A percentile compares a stretch with the other conserved stretches of the same genome.
phyloP scores from a whole-genome alignment of 1,139 yeast genomes.

The Spathaspora sp. region DNA sequence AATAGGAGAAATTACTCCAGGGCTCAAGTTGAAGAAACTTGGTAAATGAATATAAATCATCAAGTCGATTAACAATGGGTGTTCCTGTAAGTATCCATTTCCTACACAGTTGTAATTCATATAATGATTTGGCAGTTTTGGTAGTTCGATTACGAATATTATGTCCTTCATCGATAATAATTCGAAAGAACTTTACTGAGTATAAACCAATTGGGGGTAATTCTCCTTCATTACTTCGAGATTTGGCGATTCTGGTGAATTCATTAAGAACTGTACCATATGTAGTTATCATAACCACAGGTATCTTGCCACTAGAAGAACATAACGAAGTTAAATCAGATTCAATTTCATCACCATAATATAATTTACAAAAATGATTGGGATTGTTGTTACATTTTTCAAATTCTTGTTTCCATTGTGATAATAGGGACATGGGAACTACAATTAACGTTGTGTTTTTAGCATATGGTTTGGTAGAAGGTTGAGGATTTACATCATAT shows the following conservation, averaged over 20 bases:
- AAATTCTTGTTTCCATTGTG: conserved; percentile 91
- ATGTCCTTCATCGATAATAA: conserved; percentile 92
- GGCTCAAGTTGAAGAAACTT: conserved; percentile 80
- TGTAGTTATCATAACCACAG: conserved; percentile 79
- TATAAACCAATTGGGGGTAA: conserved; percentile 55
- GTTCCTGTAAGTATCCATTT: conserved; percentile 94
- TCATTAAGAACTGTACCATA: conserved; percentile 87
- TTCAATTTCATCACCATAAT: conserved; percentile 68
- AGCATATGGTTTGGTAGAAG: conserved; percentile 49
- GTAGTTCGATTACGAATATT: conserved; percentile 80
- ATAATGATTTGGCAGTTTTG: conserved; percentile 78
- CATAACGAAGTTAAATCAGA: conserved; percentile 46
- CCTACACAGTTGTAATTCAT: conserved; percentile 60
- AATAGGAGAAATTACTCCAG: conserved; percentile 82
- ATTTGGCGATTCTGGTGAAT: conserved; percentile 43
- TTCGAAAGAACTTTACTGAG: conserved; percentile 72
- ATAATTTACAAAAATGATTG: conserved; percentile 50
- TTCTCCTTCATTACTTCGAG: conserved; percentile 29
- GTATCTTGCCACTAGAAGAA: conserved; percentile 46
- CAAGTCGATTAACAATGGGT: conserved; percentile 85
- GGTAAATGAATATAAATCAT: conserved; percentile 79
- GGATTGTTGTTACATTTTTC: conserved; percentile 53
- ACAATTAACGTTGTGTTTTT: conserved; percentile 72
- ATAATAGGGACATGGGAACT: conserved; percentile 85
- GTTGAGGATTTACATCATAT: conserved; percentile 28